Evolutionary conservation across 345 rosid genomes (phyloP).

Genomic region (Eucalyptus curtisii): DNA sequence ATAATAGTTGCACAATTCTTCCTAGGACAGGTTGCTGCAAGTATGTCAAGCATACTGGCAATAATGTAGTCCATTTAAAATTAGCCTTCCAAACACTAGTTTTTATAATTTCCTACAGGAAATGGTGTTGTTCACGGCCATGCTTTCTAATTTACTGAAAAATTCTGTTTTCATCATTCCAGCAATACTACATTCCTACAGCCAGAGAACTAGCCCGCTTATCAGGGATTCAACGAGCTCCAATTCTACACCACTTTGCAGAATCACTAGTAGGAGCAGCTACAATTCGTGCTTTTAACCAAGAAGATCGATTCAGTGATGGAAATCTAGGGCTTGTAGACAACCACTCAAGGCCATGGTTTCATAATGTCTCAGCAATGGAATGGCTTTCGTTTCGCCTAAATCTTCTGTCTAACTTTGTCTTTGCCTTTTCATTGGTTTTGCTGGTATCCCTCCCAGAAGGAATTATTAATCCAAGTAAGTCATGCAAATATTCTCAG

Average conservation of each 20-base stretch:
- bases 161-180: background rate
- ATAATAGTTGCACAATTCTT: background rate
- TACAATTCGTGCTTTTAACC: conserved; percentile 81
- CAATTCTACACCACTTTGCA: conserved; percentile 91
- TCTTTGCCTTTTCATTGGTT: conserved; percentile 82
- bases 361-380: conserved; percentile 79
- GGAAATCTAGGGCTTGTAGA: conserved; percentile 64
- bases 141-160: background rate
- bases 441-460: conserved; percentile 87
- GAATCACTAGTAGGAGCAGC: conserved; percentile 92
- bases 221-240: conserved; percentile 79
- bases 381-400: conserved; percentile 96
- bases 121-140: background rate
- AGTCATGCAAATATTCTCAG: conserved; percentile 7
- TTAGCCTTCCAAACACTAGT: background rate
- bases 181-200: conserved; percentile 88
- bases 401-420: conserved; percentile 78
- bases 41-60: background rate
- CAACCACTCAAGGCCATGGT: conserved; percentile 89
- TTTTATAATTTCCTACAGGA: background rate
- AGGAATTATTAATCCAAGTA: conserved; percentile 92
- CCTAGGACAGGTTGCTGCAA: background rate
- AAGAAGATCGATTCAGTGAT: conserved; percentile 46
- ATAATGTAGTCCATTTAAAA: background rate
- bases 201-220: conserved; percentile 90